These are phyloP conservation scores for Kwoniella shandongensis DNA, from an alignment of 768 basidiomycete genomes.

Conservation along the genomic window DNA sequence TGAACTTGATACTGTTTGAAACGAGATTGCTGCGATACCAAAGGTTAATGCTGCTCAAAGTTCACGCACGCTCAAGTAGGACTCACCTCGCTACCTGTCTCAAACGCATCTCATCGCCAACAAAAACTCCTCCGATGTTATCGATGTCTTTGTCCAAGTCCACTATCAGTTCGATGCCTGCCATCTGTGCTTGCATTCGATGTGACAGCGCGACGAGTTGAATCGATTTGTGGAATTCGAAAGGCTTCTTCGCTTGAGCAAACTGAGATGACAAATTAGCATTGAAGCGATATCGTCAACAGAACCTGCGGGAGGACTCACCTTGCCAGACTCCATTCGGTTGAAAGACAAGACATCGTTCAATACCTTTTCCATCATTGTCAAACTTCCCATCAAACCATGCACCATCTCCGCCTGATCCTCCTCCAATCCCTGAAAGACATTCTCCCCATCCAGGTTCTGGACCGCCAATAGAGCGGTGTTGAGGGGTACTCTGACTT, in stretches of 20 bases:
- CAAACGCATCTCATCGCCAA: slow-evolving; percentile 78
- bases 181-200: slow-evolving; percentile 48
- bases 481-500: slow-evolving; percentile 59
- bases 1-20: slow-evolving; percentile 57
- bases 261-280: slow-evolving; percentile 61
- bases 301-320: too few species aligned
- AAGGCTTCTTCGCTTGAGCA: slow-evolving; percentile 57
- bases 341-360: slow-evolving; percentile 55
- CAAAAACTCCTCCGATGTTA: slow-evolving; percentile 58
- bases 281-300: neutral
- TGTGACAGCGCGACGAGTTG: slow-evolving; percentile 55
- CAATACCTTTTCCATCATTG: slow-evolving; percentile 51
- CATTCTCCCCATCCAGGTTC: slow-evolving; percentile 80
- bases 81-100: slow-evolving; percentile 54
- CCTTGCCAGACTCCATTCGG: slow-evolving; percentile 52
- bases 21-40: slow-evolving; percentile 70
- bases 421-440: slow-evolving; percentile 60
- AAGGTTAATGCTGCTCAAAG: neutral
- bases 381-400: slow-evolving; percentile 58
- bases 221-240: slow-evolving; percentile 57
- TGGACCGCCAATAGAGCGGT: slow-evolving; percentile 76
- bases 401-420: slow-evolving; percentile 84
- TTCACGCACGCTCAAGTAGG: too few species aligned
- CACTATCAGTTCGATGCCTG: slow-evolving; percentile 63
- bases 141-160: slow-evolving; percentile 63